A percentile compares a stretch with the other conserved stretches of the same genome.
Conservation (phyloP, 352 stramenopile genomes). For the Phytophthora melonis region DNA sequence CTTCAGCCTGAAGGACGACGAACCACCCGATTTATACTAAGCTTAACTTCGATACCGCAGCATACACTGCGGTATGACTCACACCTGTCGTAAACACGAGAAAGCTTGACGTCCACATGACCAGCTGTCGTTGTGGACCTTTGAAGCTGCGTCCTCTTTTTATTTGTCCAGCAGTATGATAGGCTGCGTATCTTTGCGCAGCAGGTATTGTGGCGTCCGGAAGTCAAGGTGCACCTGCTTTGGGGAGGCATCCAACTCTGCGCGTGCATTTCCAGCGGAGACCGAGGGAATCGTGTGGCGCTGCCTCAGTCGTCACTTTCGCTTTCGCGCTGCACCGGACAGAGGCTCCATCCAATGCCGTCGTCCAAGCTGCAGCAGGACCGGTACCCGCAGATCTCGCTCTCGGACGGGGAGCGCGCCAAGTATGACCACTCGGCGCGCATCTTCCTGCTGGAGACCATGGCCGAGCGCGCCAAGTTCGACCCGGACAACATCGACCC, state of each 20-base stretch:
- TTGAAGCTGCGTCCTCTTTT: background rate
- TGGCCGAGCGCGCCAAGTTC: slow-evolving; percentile 39
- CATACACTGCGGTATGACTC: background rate
- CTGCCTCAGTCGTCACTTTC: slow-evolving; percentile 27
- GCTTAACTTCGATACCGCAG: no score
- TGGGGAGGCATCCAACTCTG: background rate
- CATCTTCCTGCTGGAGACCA: slow-evolving; percentile 37
- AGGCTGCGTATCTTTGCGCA: background rate
- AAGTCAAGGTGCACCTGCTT: background rate
- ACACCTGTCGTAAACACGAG: background rate
- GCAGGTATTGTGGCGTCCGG: background rate
- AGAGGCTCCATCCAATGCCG: background rate
- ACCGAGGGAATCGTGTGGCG: background rate
- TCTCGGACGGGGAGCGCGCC: slow-evolving; percentile 32
- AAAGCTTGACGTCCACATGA: background rate
- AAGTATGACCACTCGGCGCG: slow-evolving; percentile 37
- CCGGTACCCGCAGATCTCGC: slow-evolving; percentile 33
- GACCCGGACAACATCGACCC: slow-evolving; percentile 31
- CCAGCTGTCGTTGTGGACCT: background rate
- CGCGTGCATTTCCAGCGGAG: slow-evolving; percentile 4
- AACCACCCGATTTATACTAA: background rate
- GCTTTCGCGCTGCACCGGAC: background rate
- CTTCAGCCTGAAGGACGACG: background rate
- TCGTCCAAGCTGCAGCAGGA: slow-evolving; percentile 11
- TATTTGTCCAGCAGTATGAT: background rate